Conservation (phyloP, 768 basidiomycete species). For the Rhodotorula paludigena region DNA sequence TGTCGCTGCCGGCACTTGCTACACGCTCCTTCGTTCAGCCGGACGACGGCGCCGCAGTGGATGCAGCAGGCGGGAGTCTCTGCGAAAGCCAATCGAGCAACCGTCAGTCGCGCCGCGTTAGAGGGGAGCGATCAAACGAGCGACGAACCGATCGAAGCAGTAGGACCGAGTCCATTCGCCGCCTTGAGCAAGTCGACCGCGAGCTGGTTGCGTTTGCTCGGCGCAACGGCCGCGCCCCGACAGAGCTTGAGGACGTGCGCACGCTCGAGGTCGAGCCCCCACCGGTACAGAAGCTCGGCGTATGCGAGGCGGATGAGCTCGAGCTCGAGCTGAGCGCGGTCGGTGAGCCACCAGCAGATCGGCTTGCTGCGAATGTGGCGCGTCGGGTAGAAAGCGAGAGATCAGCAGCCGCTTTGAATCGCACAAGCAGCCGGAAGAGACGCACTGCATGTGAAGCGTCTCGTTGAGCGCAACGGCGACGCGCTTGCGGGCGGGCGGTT, state of each 20-base stretch:
- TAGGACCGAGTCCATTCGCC: constrained; percentile 23
- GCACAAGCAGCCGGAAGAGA: background rate
- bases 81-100: background rate
- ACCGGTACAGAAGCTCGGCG: constrained; percentile 68
- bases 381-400: background rate
- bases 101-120: too few species aligned
- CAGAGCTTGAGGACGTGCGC: constrained; percentile 62
- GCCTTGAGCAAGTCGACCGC: background rate
- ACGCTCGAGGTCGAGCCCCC: constrained; percentile 67
- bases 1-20: constrained; percentile 8
- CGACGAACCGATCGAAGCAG: constrained; percentile 16
- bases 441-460: constrained; percentile 14
- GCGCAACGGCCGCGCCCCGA: background rate
- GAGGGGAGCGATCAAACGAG: too few species aligned
- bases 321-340: constrained; percentile 42
- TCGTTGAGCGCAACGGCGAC: constrained; percentile 6
- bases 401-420: background rate
- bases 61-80: constrained; percentile 14
- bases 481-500: background rate
- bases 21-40: constrained; percentile 1
- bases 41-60: constrained; percentile 1
- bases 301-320: constrained; percentile 61
- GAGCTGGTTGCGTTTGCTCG: constrained; percentile 1
- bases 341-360: constrained; percentile 44
- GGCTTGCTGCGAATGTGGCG: constrained; percentile 12